A percentile compares a stretch with the other conserved stretches of the same genome.
These are phyloP conservation scores for Colletotrichum tamarilloi DNA, from an alignment of 2,329 filamentous ascomycete species.

Conservation along the genomic window DNA sequence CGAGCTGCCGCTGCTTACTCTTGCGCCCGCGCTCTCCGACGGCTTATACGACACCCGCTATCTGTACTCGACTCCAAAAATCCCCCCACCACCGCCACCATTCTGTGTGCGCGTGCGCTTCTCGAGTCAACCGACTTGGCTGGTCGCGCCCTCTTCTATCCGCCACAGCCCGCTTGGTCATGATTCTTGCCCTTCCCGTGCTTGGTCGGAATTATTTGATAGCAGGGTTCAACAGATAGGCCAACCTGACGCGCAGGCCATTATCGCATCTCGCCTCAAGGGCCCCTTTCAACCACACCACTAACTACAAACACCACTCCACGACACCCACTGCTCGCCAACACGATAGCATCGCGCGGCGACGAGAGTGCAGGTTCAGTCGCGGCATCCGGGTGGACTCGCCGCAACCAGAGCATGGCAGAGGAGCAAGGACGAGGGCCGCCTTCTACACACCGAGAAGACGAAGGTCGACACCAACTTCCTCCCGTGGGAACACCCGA, in stretches of 20 bases:
- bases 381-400: slow-evolving; percentile 27
- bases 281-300: background rate
- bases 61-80: background rate
- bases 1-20: background rate
- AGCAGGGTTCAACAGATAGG: slow-evolving; percentile 22
- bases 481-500: slow-evolving; percentile 28
- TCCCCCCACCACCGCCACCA: background rate
- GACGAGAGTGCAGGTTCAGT: slow-evolving; percentile 20
- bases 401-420: slow-evolving; percentile 36
- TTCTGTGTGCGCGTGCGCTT: background rate
- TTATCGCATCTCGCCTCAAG: background rate
- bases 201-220: slow-evolving; percentile 15
- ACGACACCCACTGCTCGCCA: background rate
- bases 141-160: slow-evolving; percentile 1
- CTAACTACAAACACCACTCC: background rate
- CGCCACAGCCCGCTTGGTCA: slow-evolving; percentile 26
- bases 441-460: slow-evolving; percentile 36
- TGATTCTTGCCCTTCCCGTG: slow-evolving; percentile 32
- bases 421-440: slow-evolving; percentile 38
- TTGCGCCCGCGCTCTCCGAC: slow-evolving; percentile 14
- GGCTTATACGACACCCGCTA: slow-evolving; percentile 26
- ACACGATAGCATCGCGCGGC: slow-evolving; percentile 16
- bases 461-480: slow-evolving; percentile 33
- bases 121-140: slow-evolving; percentile 2
- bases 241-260: background rate